Evolutionary conservation across 192 early-diverging fungal genomes (phyloP).

Genomic region (Podila epigama): DNA sequence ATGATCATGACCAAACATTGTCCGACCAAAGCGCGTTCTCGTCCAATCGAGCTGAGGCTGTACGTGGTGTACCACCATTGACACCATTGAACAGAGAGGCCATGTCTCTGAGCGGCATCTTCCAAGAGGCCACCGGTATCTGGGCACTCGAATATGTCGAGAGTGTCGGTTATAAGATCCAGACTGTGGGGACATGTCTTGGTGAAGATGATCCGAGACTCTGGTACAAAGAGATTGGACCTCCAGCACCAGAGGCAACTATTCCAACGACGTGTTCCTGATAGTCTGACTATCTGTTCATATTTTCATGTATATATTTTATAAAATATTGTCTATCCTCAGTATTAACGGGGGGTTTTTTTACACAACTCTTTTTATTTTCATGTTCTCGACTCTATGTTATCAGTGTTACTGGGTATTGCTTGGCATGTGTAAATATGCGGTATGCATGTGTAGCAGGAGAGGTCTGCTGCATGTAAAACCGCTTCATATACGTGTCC

Average conservation of each 20-base stretch:
- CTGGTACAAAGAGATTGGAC: conserved; percentile 43
- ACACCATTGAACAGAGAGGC: conserved; percentile 19
- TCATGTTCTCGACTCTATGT: no score
- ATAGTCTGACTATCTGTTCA: no score
- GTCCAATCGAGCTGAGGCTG: conserved; percentile 45
- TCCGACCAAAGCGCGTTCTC: conserved; percentile 9
- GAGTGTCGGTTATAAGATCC: conserved; percentile 19
- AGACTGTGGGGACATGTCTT: conserved; percentile 32
- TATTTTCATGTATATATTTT: background rate
- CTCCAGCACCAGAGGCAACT: conserved; percentile 8
- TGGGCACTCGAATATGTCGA: conserved; percentile 48
- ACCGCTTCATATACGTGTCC: conserved; percentile 12
- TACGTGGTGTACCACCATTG: conserved; percentile 30
- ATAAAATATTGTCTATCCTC: background rate
- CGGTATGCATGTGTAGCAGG: no score
- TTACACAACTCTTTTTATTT: no score
- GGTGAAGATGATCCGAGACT: conserved; percentile 40
- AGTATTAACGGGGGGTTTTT: no score
- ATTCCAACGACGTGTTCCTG: conserved; percentile 21
- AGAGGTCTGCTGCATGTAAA: no score
- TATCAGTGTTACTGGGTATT: no score
- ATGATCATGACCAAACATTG: conserved; percentile 4
- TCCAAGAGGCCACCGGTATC: conserved; percentile 33
- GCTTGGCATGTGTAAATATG: no score
- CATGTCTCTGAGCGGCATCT: conserved; percentile 40